A percentile compares a stretch with the other conserved stretches of the same genome.
Conservation (phyloP, 1,284 basidiomycete species). For the Phaffia rhodozyma region DNA sequence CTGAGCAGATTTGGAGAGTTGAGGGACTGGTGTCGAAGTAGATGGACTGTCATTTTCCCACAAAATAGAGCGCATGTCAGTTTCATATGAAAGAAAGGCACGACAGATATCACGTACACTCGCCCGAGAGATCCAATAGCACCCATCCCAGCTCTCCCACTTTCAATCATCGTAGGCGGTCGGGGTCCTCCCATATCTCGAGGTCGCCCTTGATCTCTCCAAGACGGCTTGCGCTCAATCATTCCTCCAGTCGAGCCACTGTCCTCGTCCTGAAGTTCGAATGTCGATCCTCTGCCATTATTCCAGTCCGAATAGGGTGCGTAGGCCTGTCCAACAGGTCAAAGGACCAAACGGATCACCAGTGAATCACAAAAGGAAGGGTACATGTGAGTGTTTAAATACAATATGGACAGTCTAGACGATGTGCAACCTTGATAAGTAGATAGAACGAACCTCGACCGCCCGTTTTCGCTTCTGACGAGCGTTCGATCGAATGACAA, state of each 20-base stretch:
- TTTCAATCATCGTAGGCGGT: conserved; percentile 15
- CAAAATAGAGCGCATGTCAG: too few species aligned
- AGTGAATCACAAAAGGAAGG: neutral
- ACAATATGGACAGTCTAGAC: neutral
- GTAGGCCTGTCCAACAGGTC: too few species aligned
- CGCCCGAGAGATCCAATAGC: neutral
- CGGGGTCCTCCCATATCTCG: conserved; percentile 3
- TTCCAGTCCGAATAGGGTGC: neutral
- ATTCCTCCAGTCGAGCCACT: neutral
- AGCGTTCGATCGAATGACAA: neutral
- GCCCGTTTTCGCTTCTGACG: neutral
- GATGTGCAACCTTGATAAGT: neutral
- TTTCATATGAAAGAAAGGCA: too few species aligned
- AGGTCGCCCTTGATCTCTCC: neutral
- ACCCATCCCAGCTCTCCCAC: conserved; percentile 13
- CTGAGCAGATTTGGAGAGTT: too few species aligned
- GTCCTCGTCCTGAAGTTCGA: neutral
- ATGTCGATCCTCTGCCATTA: neutral
- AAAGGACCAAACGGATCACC: neutral
- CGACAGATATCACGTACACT: too few species aligned
- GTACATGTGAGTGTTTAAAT: neutral
- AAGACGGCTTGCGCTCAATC: neutral
- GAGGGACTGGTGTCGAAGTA: too few species aligned
- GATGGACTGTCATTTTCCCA: too few species aligned
- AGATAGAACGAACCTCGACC: neutral